A percentile compares a stretch with the other conserved stretches of the same genome.
Conservation (phyloP, 2,329 filamentous ascomycete genomes). For the Mycogone perniciosa region DNA sequence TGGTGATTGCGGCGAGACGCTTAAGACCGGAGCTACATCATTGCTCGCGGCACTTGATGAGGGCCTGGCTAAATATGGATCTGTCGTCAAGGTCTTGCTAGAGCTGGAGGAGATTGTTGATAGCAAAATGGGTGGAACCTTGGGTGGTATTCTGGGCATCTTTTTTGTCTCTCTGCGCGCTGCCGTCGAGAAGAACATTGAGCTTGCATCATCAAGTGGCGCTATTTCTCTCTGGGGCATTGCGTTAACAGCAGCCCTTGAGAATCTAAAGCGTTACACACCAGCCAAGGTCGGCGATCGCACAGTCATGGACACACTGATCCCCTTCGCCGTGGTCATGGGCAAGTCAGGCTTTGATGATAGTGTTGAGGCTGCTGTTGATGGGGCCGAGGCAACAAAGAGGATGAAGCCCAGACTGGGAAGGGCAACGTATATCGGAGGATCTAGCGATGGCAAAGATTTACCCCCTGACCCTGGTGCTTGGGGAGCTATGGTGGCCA, state of each 20-base stretch:
- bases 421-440: conserved; percentile 61
- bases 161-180: conserved; percentile 45
- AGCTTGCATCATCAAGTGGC: conserved; percentile 23
- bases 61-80: conserved; percentile 36
- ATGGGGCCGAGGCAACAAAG: conserved; percentile 57
- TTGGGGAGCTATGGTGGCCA: conserved; percentile 58
- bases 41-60: conserved; percentile 41
- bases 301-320: conserved; percentile 51
- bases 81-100: conserved; percentile 40
- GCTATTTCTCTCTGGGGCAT: conserved; percentile 37
- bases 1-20: conserved; percentile 59
- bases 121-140: conserved; percentile 47
- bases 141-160: conserved; percentile 48
- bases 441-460: conserved; percentile 43
- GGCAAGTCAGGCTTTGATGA: conserved; percentile 44
- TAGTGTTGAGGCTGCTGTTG: conserved; percentile 52
- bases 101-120: conserved; percentile 51
- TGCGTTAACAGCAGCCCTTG: conserved; percentile 37
- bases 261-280: conserved; percentile 45
- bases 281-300: conserved; percentile 50
- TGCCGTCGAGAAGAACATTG: conserved; percentile 34
- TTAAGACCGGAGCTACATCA: conserved; percentile 45
- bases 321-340: conserved; percentile 46
- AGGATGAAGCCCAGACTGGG: conserved; percentile 60
- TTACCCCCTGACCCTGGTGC: conserved; percentile 64